These are phyloP conservation scores for Leptoxyphium fumago DNA, from an alignment of 2,329 filamentous ascomycete genomes.

Conservation along the genomic window DNA sequence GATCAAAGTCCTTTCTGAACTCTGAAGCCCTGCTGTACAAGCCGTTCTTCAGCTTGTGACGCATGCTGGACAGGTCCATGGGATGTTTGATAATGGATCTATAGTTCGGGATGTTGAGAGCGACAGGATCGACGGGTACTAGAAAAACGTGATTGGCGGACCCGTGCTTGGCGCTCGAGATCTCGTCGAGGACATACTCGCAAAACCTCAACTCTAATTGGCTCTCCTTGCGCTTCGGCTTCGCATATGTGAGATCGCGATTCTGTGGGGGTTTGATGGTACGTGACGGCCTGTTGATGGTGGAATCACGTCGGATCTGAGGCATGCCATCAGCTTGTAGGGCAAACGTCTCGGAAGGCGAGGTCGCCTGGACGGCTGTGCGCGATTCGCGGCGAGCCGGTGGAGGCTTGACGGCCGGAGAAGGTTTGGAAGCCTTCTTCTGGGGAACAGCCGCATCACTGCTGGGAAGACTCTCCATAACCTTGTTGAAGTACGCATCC, in stretches of 20 bases:
- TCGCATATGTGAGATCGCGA: conserved; percentile 81
- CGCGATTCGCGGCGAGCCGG: conserved; percentile 19
- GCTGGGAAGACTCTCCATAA: conserved; percentile 45
- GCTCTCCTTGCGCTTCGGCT: conserved; percentile 81
- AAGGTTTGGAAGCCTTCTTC: conserved; percentile 29
- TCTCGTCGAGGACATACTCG: conserved; percentile 62
- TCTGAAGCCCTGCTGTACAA: conserved; percentile 73
- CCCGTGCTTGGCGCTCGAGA: conserved; percentile 60
- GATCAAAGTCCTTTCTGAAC: conserved; percentile 66
- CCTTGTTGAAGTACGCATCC: conserved; percentile 43
- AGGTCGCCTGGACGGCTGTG: conserved; percentile 5
- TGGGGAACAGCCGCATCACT: conserved; percentile 41
- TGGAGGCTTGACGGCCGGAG: conserved; percentile 6
- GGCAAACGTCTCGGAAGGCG: conserved; percentile 50
- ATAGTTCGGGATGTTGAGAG: conserved; percentile 84
- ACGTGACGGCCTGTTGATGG: conserved; percentile 73
- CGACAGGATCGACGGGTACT: conserved; percentile 79
- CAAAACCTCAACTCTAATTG: conserved; percentile 83
- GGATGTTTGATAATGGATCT: conserved; percentile 90
- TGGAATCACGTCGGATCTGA: conserved; percentile 73
- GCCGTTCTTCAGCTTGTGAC: conserved; percentile 58
- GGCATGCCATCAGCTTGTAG: conserved; percentile 64
- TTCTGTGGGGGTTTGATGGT: conserved; percentile 84
- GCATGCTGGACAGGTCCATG: conserved; percentile 84
- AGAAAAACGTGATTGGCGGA: conserved; percentile 60